Evolutionary conservation across 768 basidiomycete genomes (phyloP).

Genomic region (Phanerodontia chrysosporium): DNA sequence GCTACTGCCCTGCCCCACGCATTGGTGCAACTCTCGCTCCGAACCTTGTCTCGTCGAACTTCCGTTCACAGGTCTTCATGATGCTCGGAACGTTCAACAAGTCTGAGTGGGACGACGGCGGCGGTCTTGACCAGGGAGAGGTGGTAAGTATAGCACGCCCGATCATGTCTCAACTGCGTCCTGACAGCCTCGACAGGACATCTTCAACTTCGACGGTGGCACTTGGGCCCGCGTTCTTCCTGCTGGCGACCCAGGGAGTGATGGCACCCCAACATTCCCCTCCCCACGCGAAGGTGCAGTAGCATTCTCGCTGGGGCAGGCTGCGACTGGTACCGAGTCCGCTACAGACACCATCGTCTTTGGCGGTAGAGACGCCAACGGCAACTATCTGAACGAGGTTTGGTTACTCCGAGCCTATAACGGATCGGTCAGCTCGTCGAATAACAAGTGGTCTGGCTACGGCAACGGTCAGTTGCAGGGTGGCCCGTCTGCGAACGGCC

Average conservation of each 20-base stretch:
- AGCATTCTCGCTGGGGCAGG: conserved; percentile 48
- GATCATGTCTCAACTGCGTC: background rate
- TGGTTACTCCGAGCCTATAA: conserved; percentile 77
- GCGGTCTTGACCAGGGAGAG: conserved; percentile 62
- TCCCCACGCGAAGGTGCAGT: conserved; percentile 68
- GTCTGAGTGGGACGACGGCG: conserved; percentile 63
- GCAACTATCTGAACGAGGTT: conserved; percentile 66
- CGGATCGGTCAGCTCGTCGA: conserved; percentile 52
- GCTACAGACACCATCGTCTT: conserved; percentile 74
- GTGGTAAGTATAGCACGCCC: conserved; percentile 42
- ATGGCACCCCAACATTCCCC: conserved; percentile 52
- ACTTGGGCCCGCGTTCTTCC: conserved; percentile 73
- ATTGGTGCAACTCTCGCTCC: conserved; percentile 51
- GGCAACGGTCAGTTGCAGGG: conserved; percentile 58
- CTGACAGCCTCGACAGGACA: conserved; percentile 38
- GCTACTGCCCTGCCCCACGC: conserved; percentile 62
- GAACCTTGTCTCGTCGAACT: conserved; percentile 57
- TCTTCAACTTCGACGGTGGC: conserved; percentile 45
- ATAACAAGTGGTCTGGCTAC: conserved; percentile 58
- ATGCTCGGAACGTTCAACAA: conserved; percentile 64
- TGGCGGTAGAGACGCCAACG: conserved; percentile 65
- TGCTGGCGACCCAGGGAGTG: conserved; percentile 62
- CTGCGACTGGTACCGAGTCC: conserved; percentile 50
- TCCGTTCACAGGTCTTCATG: conserved; percentile 64
- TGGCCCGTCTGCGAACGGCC: conserved; percentile 61